Evolutionary conservation across 257 asterid genomes (phyloP), one percentile per base, ranked within the genome.

Genomic region (Lantana camara): DNA sequence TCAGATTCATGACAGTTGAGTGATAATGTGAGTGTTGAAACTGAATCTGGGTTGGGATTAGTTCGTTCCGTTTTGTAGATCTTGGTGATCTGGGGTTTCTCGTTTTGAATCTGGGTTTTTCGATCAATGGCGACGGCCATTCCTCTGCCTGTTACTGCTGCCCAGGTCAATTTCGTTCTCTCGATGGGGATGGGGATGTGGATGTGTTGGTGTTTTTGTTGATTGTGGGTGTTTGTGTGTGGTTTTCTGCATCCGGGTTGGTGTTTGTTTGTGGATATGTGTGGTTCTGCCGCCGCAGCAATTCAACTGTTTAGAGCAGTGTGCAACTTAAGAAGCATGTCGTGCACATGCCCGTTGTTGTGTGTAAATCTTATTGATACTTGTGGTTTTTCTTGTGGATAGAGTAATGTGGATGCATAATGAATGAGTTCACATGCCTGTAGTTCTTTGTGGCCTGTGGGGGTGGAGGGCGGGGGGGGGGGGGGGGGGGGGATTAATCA

Each of bases 101-200:
- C 14, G 19, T 44, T 60, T 27, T 27, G 58, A 58, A 70, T 72
- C 68, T 72, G 71, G 68, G 67, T 19, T 67, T 35, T 71, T 38
- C 57, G 49, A 48, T 50, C 64, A 56, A 90, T 91, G 96, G 89
- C 96, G 15, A 71, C 88, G 57, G 86, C 88, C 27, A 84, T 75
- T 75, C 89, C 87, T 62, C 73, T 88, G 67, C 91, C 97, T 14
- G 90, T 85, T 46, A 87, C 97, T 57, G 97, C 96, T 61, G 89
- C 95, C 59, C 97, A 88, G 93, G 97, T 89, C 2, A 35, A 14
- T 32, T 40, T 17, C 3, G 49, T 15, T 35, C 67, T 55, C 60
- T 67, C 53, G 57, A 70, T 70, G n/a, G 41, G 51, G 60, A 35
- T 41, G 4, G 46, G 23, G 22, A 52, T 55, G 14, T 23, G 34